phyloP scores from a whole-genome alignment of 1,284 basidiomycete genomes.

The Chondrostereum purpureum region DNA sequence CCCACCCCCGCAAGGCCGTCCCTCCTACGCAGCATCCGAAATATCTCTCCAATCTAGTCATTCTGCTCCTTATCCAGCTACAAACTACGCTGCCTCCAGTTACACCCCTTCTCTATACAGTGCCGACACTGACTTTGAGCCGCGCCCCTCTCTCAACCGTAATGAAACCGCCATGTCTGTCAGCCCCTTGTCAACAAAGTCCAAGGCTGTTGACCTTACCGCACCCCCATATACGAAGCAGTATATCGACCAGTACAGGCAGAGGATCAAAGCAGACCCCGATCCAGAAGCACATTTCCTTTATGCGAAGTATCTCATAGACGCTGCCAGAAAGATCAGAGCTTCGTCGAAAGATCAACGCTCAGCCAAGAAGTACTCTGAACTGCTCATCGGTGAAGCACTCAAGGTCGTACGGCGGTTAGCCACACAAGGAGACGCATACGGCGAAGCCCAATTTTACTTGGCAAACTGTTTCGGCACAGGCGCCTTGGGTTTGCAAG shows the following conservation, averaged over 20 bases:
- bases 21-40: conserved; percentile 14
- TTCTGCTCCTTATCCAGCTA: conserved; percentile 8
- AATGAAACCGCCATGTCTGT: conserved; percentile 52
- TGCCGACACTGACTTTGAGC: conserved; percentile 26
- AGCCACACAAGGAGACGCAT: conserved; percentile 84
- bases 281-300: conserved; percentile 99
- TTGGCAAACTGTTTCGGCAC: conserved; percentile 97
- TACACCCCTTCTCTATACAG: not conserved
- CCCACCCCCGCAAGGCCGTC: not conserved
- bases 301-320: conserved; percentile 97
- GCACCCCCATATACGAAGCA: conserved; percentile 92
- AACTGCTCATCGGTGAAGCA: conserved; percentile 82
- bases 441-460: conserved; percentile 99
- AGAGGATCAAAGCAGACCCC: conserved; percentile 94
- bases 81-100: not conserved
- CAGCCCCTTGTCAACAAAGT: conserved; percentile 58
- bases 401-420: conserved; percentile 90
- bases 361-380: conserved; percentile 83
- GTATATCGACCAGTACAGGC: conserved; percentile 95
- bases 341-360: conserved; percentile 69
- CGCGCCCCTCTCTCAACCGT: conserved; percentile 51
- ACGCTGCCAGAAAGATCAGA: conserved; percentile 94
- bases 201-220: conserved; percentile 79
- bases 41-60: conserved; percentile 10
- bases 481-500: conserved; percentile 87